These are phyloP conservation scores for Thuidium tamariscinum DNA, from an alignment of 225 moss, liverwort and hornwort genomes.

Conservation along the genomic window DNA sequence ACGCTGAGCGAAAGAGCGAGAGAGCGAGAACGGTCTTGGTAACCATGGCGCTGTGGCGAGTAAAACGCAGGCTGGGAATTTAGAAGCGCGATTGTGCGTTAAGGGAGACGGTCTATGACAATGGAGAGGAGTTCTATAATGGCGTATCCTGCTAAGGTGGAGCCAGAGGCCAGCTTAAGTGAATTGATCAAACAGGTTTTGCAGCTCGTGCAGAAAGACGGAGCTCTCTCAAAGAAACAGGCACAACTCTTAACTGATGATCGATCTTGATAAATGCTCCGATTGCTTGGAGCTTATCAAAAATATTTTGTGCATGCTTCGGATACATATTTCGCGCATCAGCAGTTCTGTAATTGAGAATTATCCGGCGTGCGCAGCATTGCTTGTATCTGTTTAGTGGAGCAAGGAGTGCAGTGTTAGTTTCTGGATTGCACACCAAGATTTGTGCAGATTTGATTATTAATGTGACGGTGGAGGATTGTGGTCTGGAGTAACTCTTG, in stretches of 20 bases:
- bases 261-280: not conserved
- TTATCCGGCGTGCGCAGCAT: not conserved
- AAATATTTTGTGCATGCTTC: not conserved
- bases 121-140: conserved; percentile 34
- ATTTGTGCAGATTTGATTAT: not conserved
- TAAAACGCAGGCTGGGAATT: not conserved
- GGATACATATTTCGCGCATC: not conserved
- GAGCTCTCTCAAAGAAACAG: conserved; percentile 35
- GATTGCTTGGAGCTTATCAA: not conserved
- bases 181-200: conserved; percentile 40
- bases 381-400: not conserved
- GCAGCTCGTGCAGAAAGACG: conserved; percentile 34
- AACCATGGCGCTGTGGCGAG: not conserved
- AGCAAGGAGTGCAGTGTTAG: not conserved
- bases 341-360: not conserved
- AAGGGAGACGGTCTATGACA: not conserved
- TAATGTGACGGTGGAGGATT: not conserved
- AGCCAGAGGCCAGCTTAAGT: conserved; percentile 24
- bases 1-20: not conserved
- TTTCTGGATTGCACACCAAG: not conserved
- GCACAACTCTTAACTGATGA: conserved; percentile 5
- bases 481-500: not conserved
- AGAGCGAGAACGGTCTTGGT: not conserved
- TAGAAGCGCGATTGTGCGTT: not conserved
- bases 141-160: conserved; percentile 26